Base-by-base conservation (phyloP, 2,329 filamentous ascomycete genomes). In the Fusarium sp. region DNA sequence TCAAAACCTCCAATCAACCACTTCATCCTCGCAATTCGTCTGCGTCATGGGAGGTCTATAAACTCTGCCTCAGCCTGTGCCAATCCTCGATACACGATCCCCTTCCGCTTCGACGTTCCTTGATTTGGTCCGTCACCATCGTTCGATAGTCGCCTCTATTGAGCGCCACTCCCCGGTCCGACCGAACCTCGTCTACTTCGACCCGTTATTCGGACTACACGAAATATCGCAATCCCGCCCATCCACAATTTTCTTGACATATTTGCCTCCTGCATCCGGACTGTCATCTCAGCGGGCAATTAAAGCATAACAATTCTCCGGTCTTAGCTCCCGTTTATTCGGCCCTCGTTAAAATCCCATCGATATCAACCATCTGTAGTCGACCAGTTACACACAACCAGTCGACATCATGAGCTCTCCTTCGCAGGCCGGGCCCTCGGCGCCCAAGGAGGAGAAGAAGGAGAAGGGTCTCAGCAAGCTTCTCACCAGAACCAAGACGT, bases 391-490 rank as follows among this genome's bases (percentile, higher is more conserved):
- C 59, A 45, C 57, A 59, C 38, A 57, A 47, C 29, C 18, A 63
- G 35, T 47, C 67, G 66, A 36, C 45, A 80, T 40, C 66, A 88
- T 87, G 86, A 87, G 85, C 69, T 85, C 85, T 14, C 79, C 82
- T 52, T 81, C 83, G 65, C 85, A 82, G 68, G 79, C 78, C 58
- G 82, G 82, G 74, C 80, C 82, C 42, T 82, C 80, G 40, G 71
- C 73, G 63, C 79, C 81, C 60, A 80, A 79, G 69, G 75, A 77
- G 60, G 79, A 80, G 52, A 83, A 81, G 77, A 84, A 85, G 75
- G 88, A 85, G 81, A 88, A 83, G 79, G 84, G 85, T 14, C 74
- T 89, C 31, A 85, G 84, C 64, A 88, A 83, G 76, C 81, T 89
- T 22, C 70, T 89, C 35, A 85, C 84, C 38, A 83, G 86, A 38